Evolutionary conservation across 176 grass and related monocot species (phyloP).

Genomic region (Aegilops umbellulata): DNA sequence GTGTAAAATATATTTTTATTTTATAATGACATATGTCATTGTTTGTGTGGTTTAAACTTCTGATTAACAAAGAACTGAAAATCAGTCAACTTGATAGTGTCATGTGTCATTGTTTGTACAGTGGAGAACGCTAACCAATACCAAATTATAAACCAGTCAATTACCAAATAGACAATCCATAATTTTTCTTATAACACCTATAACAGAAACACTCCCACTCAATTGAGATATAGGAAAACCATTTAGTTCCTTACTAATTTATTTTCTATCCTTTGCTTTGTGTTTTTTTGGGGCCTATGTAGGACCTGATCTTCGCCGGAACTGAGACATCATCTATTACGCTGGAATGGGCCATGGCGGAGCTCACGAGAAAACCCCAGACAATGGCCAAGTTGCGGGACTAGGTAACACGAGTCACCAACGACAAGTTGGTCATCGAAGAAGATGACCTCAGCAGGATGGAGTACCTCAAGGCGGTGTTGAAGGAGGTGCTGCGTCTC

Average conservation of each 20-base stretch:
- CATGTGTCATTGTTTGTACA: not conserved
- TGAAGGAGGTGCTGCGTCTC: constrained; percentile 58
- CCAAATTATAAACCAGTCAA: not conserved
- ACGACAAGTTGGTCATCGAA: not conserved
- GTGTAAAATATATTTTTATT: not conserved
- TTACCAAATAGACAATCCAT: not conserved
- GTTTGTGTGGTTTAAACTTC: not conserved
- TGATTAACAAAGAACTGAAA: not conserved
- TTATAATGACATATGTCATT: not conserved
- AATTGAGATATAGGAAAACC: not conserved
- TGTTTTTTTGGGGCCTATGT: not conserved
- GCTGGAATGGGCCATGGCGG: constrained; percentile 40
- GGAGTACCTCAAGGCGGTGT: constrained; percentile 43
- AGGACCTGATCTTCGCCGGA: not conserved
- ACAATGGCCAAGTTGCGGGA: constrained; percentile 44
- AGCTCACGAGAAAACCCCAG: constrained; percentile 37
- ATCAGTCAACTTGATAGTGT: not conserved
- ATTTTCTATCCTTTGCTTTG: not conserved
- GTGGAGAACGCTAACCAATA: not conserved
- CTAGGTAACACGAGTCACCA: constrained; percentile 26
- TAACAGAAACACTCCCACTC: no score
- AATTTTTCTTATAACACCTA: no score
- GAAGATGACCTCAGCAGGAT: constrained; percentile 39
- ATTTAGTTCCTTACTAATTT: not conserved
- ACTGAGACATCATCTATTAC: not conserved